Percentiles rank a stretch among this genome's conserved stretches.
Conservation (phyloP, 1,284 basidiomycete species). For the Ceratobasidium theobromae region DNA sequence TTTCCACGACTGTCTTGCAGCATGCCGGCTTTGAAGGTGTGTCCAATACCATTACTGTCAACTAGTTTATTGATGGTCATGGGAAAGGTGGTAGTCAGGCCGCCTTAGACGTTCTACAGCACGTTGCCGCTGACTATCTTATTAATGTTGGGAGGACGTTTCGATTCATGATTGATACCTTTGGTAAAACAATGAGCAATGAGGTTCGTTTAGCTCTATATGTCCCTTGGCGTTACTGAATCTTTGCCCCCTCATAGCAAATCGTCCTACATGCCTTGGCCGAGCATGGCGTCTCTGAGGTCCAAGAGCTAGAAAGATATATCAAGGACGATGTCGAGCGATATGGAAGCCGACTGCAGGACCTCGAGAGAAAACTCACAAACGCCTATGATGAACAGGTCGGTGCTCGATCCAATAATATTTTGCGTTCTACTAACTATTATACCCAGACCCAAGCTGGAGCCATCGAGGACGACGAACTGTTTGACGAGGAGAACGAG, state of each 20-base stretch:
- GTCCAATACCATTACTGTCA: slow-evolving; percentile 37
- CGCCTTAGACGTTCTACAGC: slow-evolving; percentile 78
- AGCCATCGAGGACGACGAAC: slow-evolving; percentile 60
- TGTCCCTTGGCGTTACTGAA: neutral
- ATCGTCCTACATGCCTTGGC: slow-evolving; percentile 88
- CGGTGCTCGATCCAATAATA: slow-evolving; percentile 44
- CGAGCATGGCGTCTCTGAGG: slow-evolving; percentile 76
- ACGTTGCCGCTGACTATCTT: slow-evolving; percentile 80
- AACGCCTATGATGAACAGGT: slow-evolving; percentile 80
- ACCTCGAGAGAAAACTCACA: slow-evolving; percentile 83
- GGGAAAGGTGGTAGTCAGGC: slow-evolving; percentile 50
- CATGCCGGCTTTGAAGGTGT: slow-evolving; percentile 88
- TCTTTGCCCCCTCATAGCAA: slow-evolving; percentile 56
- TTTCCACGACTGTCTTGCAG: slow-evolving; percentile 66
- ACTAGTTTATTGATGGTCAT: too few relatives aligned
- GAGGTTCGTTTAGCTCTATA: slow-evolving; percentile 60
- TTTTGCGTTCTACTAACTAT: too few relatives aligned
- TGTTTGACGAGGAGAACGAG: slow-evolving; percentile 82
- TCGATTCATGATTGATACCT: slow-evolving; percentile 78
- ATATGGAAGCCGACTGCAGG: slow-evolving; percentile 72
- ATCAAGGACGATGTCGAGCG: slow-evolving; percentile 87
- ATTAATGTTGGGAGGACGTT: slow-evolving; percentile 86
- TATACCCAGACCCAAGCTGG: slow-evolving; percentile 48
- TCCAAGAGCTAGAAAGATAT: slow-evolving; percentile 81
- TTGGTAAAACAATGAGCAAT: slow-evolving; percentile 71